Percentiles rank a stretch among this genome's conserved stretches.
Evolutionary conservation across 2,329 filamentous ascomycete genomes (phyloP).

Genomic region (Leptographium flavum): DNA sequence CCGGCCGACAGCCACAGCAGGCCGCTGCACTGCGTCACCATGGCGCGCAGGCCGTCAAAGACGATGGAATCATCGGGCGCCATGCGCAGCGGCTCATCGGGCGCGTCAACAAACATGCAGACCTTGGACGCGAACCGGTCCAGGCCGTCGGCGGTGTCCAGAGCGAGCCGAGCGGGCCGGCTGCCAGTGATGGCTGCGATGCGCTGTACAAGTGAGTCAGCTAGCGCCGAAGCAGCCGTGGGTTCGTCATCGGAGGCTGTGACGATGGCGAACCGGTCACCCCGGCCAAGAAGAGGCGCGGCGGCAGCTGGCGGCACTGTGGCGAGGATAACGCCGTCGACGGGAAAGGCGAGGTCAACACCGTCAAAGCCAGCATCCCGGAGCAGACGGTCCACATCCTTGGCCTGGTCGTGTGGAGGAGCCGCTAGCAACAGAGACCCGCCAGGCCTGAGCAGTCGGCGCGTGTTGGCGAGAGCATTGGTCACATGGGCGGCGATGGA

Average conservation of each 20-base stretch:
- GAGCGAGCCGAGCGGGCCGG: not conserved
- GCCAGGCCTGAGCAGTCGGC: conserved; percentile 16
- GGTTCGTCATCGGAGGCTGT: not conserved
- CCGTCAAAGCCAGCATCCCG: conserved; percentile 9
- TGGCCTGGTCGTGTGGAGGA: not conserved
- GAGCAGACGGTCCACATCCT: not conserved
- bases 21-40: not conserved
- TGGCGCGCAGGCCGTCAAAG: not conserved
- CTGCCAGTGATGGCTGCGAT: not conserved
- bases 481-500: conserved; percentile 14
- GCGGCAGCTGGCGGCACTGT: not conserved
- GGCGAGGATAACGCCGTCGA: not conserved
- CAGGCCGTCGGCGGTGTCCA: not conserved
- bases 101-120: not conserved
- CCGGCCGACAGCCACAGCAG: conserved; percentile 6
- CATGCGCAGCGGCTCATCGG: not conserved
- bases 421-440: conserved; percentile 17
- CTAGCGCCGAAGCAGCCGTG: not conserved
- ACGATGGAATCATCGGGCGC: not conserved
- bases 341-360: conserved; percentile 3
- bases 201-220: not conserved
- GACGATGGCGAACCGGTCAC: not conserved
- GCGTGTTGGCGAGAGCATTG: conserved; percentile 8
- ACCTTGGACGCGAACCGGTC: not conserved
- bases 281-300: too few relatives aligned